Conservation (phyloP, 106 monocot genomes). For the Acorus gramineus region DNA sequence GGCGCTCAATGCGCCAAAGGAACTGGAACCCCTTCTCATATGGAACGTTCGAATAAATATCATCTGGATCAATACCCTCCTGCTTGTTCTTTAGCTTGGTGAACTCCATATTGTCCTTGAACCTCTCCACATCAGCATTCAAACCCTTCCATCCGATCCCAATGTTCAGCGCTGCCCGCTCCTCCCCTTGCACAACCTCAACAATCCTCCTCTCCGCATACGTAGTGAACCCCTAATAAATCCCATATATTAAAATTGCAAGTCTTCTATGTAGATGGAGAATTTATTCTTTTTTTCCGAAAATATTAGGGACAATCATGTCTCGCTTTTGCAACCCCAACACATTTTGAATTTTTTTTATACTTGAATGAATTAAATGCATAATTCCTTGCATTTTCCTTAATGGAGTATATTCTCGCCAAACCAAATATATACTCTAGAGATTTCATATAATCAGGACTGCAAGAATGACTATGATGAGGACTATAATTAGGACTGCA, state of each 20-base stretch:
- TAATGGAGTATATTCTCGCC: no score
- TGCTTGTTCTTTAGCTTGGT: constrained; percentile 88
- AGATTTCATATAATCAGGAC: not conserved
- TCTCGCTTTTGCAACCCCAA: no score
- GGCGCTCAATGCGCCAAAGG: constrained; percentile 92
- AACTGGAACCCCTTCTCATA: constrained; percentile 99
- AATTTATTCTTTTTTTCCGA: no score
- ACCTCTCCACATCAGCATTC: constrained; percentile 77
- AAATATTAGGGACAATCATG: no score
- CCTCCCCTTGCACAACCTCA: constrained; percentile 90
- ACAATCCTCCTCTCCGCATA: constrained; percentile 97
- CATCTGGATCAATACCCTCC: constrained; percentile 79
- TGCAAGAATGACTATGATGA: not conserved
- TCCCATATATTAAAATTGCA: not conserved
- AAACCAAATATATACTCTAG: not conserved
- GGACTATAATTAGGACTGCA: not conserved
- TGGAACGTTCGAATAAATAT: constrained; percentile 81
- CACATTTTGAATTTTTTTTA: no score
- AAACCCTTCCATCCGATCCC: constrained; percentile 95
- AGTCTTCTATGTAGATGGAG: no score
- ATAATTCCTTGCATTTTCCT: no score
- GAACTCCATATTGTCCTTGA: constrained; percentile 88
- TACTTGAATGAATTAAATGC: no score
- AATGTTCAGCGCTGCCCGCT: constrained; percentile 65
- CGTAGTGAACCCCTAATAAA: constrained; percentile 74